Evolutionary conservation across 305 asterid species (phyloP), one percentile per base, ranked within the genome.

Genomic region (Andrographis paniculata): DNA sequence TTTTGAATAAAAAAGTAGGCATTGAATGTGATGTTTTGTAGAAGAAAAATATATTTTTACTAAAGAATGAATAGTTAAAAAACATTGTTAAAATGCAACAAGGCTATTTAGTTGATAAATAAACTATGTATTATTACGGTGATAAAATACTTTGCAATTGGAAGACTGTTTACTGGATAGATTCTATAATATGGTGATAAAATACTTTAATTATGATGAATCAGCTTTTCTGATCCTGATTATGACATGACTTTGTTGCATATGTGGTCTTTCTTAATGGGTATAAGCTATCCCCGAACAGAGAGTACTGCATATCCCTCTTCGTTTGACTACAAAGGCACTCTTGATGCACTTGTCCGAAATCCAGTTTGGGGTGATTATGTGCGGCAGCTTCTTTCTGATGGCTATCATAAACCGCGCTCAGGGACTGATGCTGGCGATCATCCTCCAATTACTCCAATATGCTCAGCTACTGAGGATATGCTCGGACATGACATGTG

Each of bases 371-470:
- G 79, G 76, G 82, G 92, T 64, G 72, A 72, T 74, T 79, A 70
- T 58, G 93, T 75, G 47, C 77, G 63, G 52, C 74, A 55, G 44
- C 84, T 86, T 50, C 65, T 77, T 46, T 57, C 76, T 59, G 76
- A 70, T 52, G 91, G 81, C 27, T 73, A 71, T 68, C 63, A 45
- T 44, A 82, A 74, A 69, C 96, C 96, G 1, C 70, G 76, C 14
- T 63, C 84, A 41, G 96, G 96, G 61, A 82, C 65, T 63, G 96
- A 86, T 72, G 93, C 56, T 23, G 94, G 96, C 21, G 96, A 86
- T 65, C 96, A 86, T 64, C 96, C 96, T 64, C 96, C 96, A 36
- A 86, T 86, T 51, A 86, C 96, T 68, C 96, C 96, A 12, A 76
- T 86, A 82, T 59, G 68, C 63, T 75, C 89, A 44, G 96, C 96